These are phyloP conservation scores for Blumeriella jaapii DNA, from an alignment of 2,329 filamentous ascomycete genomes.

Conservation along the genomic window DNA sequence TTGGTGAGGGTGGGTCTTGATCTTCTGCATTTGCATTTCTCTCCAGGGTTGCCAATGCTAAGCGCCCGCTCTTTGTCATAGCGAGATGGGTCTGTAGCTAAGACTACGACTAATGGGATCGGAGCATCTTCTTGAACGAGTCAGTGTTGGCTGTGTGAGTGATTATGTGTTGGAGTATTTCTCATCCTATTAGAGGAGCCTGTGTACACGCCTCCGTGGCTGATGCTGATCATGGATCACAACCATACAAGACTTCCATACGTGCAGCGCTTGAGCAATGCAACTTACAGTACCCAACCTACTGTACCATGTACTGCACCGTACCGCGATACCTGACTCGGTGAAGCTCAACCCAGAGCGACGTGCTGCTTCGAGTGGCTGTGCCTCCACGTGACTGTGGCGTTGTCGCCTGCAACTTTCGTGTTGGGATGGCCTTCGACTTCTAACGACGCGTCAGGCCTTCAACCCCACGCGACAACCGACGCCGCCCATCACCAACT, in stretches of 20 bases:
- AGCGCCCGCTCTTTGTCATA: slow-evolving; percentile 23
- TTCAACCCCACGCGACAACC: slow-evolving; percentile 6
- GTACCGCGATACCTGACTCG: not conserved
- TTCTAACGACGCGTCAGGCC: slow-evolving; percentile 6
- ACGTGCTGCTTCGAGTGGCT: not conserved
- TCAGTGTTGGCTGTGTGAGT: slow-evolving; percentile 4
- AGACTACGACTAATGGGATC: slow-evolving; percentile 8
- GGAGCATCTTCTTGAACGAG: slow-evolving; percentile 2
- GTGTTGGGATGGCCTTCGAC: slow-evolving; percentile 1
- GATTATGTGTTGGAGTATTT: not conserved
- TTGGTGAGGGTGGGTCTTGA: slow-evolving; percentile 11
- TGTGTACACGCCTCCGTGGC: not conserved
- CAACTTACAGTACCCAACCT: no score
- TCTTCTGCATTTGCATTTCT: slow-evolving; percentile 17
- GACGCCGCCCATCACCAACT: slow-evolving; percentile 7
- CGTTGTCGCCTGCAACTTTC: not conserved
- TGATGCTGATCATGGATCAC: no score
- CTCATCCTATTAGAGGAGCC: not conserved
- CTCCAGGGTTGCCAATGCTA: slow-evolving; percentile 16
- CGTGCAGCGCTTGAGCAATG: no score
- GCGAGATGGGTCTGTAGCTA: slow-evolving; percentile 10
- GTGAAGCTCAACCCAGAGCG: not conserved
- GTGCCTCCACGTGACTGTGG: not conserved
- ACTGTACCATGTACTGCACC: no score
- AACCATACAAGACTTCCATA: no score